These are phyloP conservation scores for Haplosporangium gracile DNA, from an alignment of 192 early-diverging fungal species.

Conservation along the genomic window DNA sequence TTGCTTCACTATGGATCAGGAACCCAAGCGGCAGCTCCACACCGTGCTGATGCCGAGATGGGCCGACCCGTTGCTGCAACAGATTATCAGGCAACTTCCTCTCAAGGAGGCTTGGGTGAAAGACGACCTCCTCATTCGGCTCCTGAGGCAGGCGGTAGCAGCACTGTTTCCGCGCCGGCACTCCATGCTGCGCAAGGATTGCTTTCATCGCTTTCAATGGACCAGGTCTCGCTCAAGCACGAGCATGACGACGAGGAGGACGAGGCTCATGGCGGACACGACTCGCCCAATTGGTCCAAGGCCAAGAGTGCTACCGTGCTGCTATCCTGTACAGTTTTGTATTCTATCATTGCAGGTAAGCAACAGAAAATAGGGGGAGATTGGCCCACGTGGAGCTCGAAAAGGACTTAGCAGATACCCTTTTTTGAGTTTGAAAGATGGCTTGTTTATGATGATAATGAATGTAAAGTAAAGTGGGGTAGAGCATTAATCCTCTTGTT, in stretches of 20 bases:
- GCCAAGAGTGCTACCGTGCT: slow-evolving; percentile 83
- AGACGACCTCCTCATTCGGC: slow-evolving; percentile 34
- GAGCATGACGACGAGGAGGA: slow-evolving; percentile 71
- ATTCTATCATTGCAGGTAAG: slow-evolving; percentile 83
- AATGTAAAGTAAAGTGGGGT: not conserved
- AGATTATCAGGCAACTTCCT: slow-evolving; percentile 15
- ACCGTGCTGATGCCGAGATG: slow-evolving; percentile 27
- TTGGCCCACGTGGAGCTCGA: not conserved
- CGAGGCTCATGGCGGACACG: slow-evolving; percentile 82
- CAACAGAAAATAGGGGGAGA: not conserved
- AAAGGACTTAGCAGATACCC: not conserved
- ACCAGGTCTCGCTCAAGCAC: slow-evolving; percentile 37
- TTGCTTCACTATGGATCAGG: slow-evolving; percentile 51
- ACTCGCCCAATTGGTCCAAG: slow-evolving; percentile 94
- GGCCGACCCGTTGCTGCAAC: not conserved
- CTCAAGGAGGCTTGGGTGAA: slow-evolving; percentile 3
- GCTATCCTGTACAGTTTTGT: slow-evolving; percentile 84
- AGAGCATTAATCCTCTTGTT: not conserved
- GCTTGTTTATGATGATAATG: not conserved
- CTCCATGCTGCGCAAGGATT: slow-evolving; percentile 43
- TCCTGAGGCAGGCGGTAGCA: not conserved
- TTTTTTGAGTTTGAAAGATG: not conserved
- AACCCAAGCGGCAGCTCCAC: slow-evolving; percentile 1
- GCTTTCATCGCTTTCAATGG: slow-evolving; percentile 51
- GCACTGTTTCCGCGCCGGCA: slow-evolving; percentile 15